phyloP scores from a whole-genome alignment of 345 rosid genomes.

The Eucalyptus sp. region DNA sequence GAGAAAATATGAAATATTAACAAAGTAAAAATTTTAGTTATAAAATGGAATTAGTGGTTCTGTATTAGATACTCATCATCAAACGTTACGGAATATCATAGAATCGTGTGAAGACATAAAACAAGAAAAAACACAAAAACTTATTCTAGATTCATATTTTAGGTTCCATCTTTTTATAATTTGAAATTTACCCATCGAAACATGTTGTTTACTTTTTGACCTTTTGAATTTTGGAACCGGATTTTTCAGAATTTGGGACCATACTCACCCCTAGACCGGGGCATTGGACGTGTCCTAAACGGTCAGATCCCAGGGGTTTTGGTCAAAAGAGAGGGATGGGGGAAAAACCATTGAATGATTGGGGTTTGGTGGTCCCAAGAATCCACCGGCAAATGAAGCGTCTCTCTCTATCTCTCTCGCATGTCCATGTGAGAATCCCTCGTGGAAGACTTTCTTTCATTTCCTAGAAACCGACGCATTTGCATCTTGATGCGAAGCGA shows the following conservation, averaged over 20 bases:
- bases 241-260: too few relatives aligned
- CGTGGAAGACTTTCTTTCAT: background rate
- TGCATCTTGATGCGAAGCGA: background rate
- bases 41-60: accelerated
- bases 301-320: background rate
- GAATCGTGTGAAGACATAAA: accelerated
- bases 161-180: accelerated
- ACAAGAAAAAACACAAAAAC: too few relatives aligned
- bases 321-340: background rate
- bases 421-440: background rate
- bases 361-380: background rate
- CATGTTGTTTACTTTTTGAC: too few relatives aligned
- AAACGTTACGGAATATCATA: accelerated
- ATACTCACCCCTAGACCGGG: too few relatives aligned
- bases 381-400: background rate
- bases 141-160: accelerated
- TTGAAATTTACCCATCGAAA: accelerated
- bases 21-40: accelerated
- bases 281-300: background rate
- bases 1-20: too few relatives aligned
- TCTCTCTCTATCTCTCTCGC: background rate
- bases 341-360: background rate
- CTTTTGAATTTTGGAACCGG: accelerated
- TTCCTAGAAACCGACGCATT: background rate
- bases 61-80: accelerated